These are phyloP conservation scores for Nicotiana paniculata DNA, from an alignment of 257 asterid species.

Conservation along the genomic window DNA sequence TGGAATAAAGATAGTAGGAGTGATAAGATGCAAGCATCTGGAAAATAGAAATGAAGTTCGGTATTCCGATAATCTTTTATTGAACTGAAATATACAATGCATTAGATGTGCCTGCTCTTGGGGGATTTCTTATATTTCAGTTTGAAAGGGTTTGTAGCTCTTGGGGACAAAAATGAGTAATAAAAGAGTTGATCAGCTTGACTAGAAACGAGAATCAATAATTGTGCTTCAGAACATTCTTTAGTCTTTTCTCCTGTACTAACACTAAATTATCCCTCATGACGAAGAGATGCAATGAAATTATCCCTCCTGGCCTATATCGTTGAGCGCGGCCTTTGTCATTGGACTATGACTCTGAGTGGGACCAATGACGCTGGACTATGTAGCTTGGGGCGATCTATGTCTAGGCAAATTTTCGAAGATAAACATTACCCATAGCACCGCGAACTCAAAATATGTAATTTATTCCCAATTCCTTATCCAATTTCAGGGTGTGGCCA, in stretches of 20 bases:
- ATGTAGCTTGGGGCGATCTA: too few relatives aligned
- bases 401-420: too few relatives aligned
- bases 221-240: neutral
- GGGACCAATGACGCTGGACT: too few relatives aligned
- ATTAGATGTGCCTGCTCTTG: neutral
- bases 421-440: too few relatives aligned
- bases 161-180: neutral
- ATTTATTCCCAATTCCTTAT: too few relatives aligned
- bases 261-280: neutral
- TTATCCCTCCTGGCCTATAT: neutral
- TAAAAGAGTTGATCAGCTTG: neutral
- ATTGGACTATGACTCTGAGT: too few relatives aligned
- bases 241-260: neutral
- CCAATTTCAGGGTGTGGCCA: too few relatives aligned
- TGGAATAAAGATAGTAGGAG: neutral
- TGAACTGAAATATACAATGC: neutral
- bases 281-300: neutral
- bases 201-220: neutral
- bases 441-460: too few relatives aligned
- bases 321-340: too few relatives aligned
- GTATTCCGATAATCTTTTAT: neutral
- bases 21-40: neutral
- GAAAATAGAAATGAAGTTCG: neutral
- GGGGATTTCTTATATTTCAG: neutral
- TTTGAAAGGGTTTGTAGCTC: neutral